These are phyloP conservation scores for Furcasterigmium sp. DNA, from an alignment of 2,329 filamentous ascomycete genomes.

Conservation along the genomic window DNA sequence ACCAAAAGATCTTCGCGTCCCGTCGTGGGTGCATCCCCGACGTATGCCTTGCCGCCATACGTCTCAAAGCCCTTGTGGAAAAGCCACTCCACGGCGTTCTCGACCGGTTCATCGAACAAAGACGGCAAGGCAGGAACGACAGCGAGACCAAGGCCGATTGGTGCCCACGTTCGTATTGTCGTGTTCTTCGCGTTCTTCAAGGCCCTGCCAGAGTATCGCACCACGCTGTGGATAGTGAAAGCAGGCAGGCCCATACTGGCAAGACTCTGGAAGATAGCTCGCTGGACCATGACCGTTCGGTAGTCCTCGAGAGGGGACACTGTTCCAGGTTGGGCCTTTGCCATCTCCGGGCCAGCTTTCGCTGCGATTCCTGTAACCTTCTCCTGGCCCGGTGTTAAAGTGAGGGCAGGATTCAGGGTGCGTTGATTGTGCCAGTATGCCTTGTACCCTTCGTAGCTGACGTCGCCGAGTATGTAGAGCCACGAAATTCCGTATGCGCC, in stretches of 20 bases:
- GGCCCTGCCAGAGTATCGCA: slow-evolving; percentile 81
- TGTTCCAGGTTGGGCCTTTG: slow-evolving; percentile 25
- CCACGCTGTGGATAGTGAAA: slow-evolving; percentile 89
- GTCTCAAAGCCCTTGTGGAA: slow-evolving; percentile 79
- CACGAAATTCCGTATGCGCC: slow-evolving; percentile 87
- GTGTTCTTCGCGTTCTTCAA: slow-evolving; percentile 77
- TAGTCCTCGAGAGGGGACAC: slow-evolving; percentile 81
- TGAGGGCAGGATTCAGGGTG: slow-evolving; percentile 61
- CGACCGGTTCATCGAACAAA: slow-evolving; percentile 88
- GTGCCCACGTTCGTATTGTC: slow-evolving; percentile 74
- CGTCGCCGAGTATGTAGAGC: slow-evolving; percentile 88
- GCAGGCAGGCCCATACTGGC: slow-evolving; percentile 93
- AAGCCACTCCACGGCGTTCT: slow-evolving; percentile 82
- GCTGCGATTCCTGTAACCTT: slow-evolving; percentile 26
- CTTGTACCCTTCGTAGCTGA: slow-evolving; percentile 91
- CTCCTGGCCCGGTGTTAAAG: slow-evolving; percentile 44
- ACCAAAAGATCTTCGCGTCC: slow-evolving; percentile 45
- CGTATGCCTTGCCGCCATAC: slow-evolving; percentile 58
- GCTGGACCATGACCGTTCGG: slow-evolving; percentile 82
- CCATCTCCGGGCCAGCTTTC: slow-evolving; percentile 1
- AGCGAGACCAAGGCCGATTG: slow-evolving; percentile 76
- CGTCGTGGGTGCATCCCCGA: slow-evolving; percentile 48
- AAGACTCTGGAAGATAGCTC: slow-evolving; percentile 83
- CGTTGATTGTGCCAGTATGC: slow-evolving; percentile 84
- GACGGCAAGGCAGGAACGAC: slow-evolving; percentile 79